A percentile compares a stretch with the other conserved stretches of the same genome.
Conservation (phyloP, 768 basidiomycete genomes). For the Rhizopogon sp. region DNA sequence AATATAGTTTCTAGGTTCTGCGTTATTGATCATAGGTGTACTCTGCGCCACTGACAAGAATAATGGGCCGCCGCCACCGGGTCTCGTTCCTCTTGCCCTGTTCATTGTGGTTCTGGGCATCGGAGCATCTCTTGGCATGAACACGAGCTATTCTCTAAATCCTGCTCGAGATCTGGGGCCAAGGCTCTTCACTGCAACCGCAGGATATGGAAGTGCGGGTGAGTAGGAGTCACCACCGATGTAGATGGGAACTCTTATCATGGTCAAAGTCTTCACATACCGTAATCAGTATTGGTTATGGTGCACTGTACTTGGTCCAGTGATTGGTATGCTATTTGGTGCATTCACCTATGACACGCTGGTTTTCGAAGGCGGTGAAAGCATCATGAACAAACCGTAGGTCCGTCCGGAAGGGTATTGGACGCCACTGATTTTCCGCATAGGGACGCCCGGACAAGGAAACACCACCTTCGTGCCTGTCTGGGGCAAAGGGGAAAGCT, state of each 20-base stretch:
- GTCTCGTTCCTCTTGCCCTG: slow-evolving; percentile 49
- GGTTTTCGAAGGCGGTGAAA: slow-evolving; percentile 53
- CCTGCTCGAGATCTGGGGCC: slow-evolving; percentile 74
- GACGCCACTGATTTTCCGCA: not conserved
- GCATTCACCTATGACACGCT: slow-evolving; percentile 54
- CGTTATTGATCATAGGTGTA: slow-evolving; percentile 49
- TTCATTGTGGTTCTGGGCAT: slow-evolving; percentile 59
- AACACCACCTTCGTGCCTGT: not conserved
- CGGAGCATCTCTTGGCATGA: slow-evolving; percentile 52
- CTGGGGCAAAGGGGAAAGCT: not conserved
- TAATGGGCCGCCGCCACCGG: slow-evolving; percentile 43
- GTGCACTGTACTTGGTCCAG: slow-evolving; percentile 57
- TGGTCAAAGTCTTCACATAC: slow-evolving; percentile 16
- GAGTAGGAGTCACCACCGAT: slow-evolving; percentile 19
- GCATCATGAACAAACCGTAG: slow-evolving; percentile 49
- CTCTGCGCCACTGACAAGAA: slow-evolving; percentile 49
- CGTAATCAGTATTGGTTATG: slow-evolving; percentile 70
- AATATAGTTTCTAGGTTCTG: slow-evolving; percentile 48
- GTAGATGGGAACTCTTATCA: not conserved
- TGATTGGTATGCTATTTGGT: slow-evolving; percentile 53
- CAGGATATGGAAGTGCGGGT: slow-evolving; percentile 53
- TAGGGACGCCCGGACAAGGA: not conserved
- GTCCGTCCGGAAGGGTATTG: not conserved
- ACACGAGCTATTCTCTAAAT: slow-evolving; percentile 64
- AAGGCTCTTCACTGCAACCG: slow-evolving; percentile 64